Evolutionary conservation across 176 grass and related monocot genomes (phyloP).

Genomic region (Zea mays): Zm-B73-REFERENCE-NAM-5.0 NC_050096.1:52046501-52047000

Average conservation of each 20-base stretch:
- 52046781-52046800: background rate
- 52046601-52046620: background rate
- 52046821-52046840: background rate
- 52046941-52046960: too few species aligned
- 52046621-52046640: slow-evolving; percentile 28
- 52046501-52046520: background rate
- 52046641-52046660: slow-evolving; percentile 19
- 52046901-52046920: too few species aligned
- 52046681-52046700: slow-evolving; percentile 13
- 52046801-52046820: too few species aligned
- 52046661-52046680: background rate
- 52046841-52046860: background rate
- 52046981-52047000: too few species aligned
- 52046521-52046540: background rate
- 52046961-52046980: too few species aligned
- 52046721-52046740: slow-evolving; percentile 27
- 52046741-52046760: background rate
- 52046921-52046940: too few species aligned
- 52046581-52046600: background rate
- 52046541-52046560: background rate
- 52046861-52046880: too few species aligned
- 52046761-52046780: slow-evolving; percentile 29
- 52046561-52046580: background rate
- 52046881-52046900: too few species aligned
- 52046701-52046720: slow-evolving; percentile 7